These are phyloP conservation scores for Debaryomycetaceae sp. DNA, from an alignment of 1,139 yeast genomes.

Conservation along the genomic window DNA sequence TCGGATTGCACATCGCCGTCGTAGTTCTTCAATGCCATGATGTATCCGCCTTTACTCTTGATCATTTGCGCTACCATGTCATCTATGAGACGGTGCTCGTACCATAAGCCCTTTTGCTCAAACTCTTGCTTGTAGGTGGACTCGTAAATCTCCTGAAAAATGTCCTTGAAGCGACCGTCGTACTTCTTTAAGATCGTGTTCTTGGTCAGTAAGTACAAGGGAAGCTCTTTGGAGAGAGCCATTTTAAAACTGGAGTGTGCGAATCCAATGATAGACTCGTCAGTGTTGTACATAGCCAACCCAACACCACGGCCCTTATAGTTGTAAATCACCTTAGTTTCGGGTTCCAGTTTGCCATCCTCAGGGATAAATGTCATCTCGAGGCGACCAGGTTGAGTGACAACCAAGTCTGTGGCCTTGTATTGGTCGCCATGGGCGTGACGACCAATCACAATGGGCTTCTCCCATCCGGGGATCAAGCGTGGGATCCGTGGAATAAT, in stretches of 20 bases:
- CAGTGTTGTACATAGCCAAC: slow-evolving; percentile 79
- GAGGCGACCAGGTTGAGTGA: slow-evolving; percentile 65
- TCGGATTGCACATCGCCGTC: slow-evolving; percentile 87
- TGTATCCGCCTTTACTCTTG: slow-evolving; percentile 78
- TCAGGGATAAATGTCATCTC: slow-evolving; percentile 62
- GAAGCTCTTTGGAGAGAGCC: slow-evolving; percentile 63
- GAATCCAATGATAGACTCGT: slow-evolving; percentile 72
- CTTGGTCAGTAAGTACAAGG: slow-evolving; percentile 69
- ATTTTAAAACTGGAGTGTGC: slow-evolving; percentile 76
- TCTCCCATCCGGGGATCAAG: slow-evolving; percentile 72
- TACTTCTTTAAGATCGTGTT: slow-evolving; percentile 78
- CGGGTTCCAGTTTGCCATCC: slow-evolving; percentile 45
- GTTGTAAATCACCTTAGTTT: slow-evolving; percentile 52
- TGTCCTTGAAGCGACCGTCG: slow-evolving; percentile 79
- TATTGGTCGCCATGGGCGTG: slow-evolving; percentile 86
- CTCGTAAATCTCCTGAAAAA: slow-evolving; percentile 65
- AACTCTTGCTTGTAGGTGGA: slow-evolving; percentile 52
- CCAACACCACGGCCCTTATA: slow-evolving; percentile 70
- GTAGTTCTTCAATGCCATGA: slow-evolving; percentile 79
- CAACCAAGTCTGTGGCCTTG: slow-evolving; percentile 70
- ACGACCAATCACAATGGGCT: slow-evolving; percentile 82
- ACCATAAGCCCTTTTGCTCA: slow-evolving; percentile 66
- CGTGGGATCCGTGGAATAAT: slow-evolving; percentile 75
- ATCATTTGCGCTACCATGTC: slow-evolving; percentile 91
- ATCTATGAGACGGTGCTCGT: slow-evolving; percentile 79